Evolutionary conservation across 345 rosid species (phyloP), one percentile per base, ranked within the genome.

Genomic region (Theobroma cacao): DNA sequence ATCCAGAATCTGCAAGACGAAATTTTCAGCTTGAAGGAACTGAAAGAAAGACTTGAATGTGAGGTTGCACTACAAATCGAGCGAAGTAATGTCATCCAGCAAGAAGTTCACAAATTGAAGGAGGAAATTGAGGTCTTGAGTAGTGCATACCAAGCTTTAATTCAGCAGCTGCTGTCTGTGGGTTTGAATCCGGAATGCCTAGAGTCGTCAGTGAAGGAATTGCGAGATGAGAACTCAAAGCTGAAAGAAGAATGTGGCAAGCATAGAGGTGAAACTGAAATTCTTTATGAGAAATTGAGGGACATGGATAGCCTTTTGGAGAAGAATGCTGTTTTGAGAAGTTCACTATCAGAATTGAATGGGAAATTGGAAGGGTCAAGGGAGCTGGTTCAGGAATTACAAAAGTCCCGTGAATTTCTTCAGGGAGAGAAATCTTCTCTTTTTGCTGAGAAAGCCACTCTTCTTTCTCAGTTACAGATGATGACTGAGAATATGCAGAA

Each of bases 401-500:
- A 89, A 78, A 91, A 89, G 72, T 87, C 93, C 38, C 84, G 86
- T 65, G 91, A 87, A 65, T 86, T 87, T 84, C 85, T 93, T 69
- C 89, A 76, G 79, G 91, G 89, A 82, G 95, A 94, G 77, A 96
- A 92, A 84, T 85, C 89, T 36, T 70, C 84, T 79, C 94, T 92
- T 70, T 82, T 84, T 26, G 56, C 89, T 72, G 99, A 94, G 83
- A 90, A 91, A 86, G 87, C 94, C n/a, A 81, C 83, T 68, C 70
- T 95, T 74, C 92, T 95, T 71, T 92, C 97, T 76, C 99, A 93
- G 79, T 81, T 95, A 75, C 96, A 92, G 77, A 77, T 82, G 45
- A 88, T 90, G 86, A 86, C 94, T 15, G 94, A 88, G 84, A 91
- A 84, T 85, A 92, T 88, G 92, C 89, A 91, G 88, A 89, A 80